Evolutionary conservation across 805 yeast genomes (phyloP).

Genomic region (Starmerella asiatica): DNA sequence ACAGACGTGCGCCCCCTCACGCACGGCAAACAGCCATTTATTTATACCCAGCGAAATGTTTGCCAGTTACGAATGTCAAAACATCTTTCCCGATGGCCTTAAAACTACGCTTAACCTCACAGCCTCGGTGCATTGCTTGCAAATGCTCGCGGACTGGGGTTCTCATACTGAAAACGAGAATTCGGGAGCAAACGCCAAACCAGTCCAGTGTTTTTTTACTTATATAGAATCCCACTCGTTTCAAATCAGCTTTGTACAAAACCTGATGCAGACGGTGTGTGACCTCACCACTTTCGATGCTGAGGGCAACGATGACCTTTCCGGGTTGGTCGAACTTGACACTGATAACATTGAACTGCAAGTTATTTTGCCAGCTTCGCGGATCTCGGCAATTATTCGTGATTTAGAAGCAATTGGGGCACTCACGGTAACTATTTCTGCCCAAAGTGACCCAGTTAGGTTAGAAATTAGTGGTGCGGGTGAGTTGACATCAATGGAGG

Average conservation of each 20-base stretch:
- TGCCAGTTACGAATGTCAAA: conserved; percentile 12
- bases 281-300: conserved; percentile 37
- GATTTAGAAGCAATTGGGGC: conserved; percentile 43
- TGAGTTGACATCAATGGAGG: conserved; percentile 57
- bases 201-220: conserved; percentile 33
- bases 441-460: conserved; percentile 25
- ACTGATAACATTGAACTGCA: conserved; percentile 36
- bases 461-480: conserved; percentile 53
- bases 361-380: conserved; percentile 40
- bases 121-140: conserved; percentile 15
- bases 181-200: background rate
- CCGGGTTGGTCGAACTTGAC: conserved; percentile 30
- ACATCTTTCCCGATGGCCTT: conserved; percentile 1
- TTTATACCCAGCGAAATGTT: conserved; percentile 15
- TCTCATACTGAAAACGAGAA: conserved; percentile 21
- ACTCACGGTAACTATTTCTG: conserved; percentile 7
- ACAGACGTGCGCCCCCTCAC: conserved; percentile 13
- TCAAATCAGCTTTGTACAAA: conserved; percentile 15
- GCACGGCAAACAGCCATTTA: conserved; percentile 11
- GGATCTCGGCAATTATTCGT: conserved; percentile 39
- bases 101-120: conserved; percentile 7
- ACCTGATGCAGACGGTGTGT: conserved; percentile 39
- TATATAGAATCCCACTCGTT: conserved; percentile 38
- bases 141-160: conserved; percentile 31
- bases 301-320: conserved; percentile 21